Evolutionary conservation across 2,329 filamentous ascomycete genomes (phyloP).

Genomic region (Cladosporium oxysporum): DNA sequence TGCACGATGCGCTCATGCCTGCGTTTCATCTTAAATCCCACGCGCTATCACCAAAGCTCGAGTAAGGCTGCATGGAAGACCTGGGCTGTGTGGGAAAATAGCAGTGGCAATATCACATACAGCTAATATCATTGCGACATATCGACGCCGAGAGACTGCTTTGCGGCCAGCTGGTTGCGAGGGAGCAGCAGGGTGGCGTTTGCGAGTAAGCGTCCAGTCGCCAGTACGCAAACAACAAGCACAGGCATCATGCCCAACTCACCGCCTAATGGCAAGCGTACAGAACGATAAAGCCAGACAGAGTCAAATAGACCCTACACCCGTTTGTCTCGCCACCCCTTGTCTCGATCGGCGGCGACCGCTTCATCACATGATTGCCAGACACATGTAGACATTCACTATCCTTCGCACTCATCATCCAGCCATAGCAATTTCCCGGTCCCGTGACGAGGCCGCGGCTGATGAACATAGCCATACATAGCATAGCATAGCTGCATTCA

Average conservation of each 20-base stretch:
- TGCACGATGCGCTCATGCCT: neutral
- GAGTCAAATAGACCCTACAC: neutral
- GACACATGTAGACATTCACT: neutral
- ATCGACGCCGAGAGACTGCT: neutral
- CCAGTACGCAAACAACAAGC: neutral
- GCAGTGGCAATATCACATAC: neutral
- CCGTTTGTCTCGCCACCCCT: slow-evolving; percentile 6
- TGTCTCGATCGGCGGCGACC: neutral
- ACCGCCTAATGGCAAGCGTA: neutral
- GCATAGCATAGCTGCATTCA: neutral
- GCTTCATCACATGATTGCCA: slow-evolving; percentile 2
- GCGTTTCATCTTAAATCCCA: slow-evolving; percentile 12
- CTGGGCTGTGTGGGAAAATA: neutral
- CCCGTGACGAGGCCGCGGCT: slow-evolving; percentile 8
- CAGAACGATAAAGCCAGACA: neutral
- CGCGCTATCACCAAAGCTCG: neutral
- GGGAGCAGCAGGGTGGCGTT: neutral
- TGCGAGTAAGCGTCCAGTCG: neutral
- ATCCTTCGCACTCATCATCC: neutral
- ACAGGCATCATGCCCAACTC: neutral
- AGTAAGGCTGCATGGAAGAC: slow-evolving; percentile 7
- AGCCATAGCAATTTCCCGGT: slow-evolving; percentile 6
- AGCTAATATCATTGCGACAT: neutral
- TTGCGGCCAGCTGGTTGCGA: neutral
- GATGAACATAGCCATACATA: neutral